These are phyloP conservation scores for Immersiella caudata DNA, from an alignment of 495 filamentous ascomycete species.

Conservation along the genomic window DNA sequence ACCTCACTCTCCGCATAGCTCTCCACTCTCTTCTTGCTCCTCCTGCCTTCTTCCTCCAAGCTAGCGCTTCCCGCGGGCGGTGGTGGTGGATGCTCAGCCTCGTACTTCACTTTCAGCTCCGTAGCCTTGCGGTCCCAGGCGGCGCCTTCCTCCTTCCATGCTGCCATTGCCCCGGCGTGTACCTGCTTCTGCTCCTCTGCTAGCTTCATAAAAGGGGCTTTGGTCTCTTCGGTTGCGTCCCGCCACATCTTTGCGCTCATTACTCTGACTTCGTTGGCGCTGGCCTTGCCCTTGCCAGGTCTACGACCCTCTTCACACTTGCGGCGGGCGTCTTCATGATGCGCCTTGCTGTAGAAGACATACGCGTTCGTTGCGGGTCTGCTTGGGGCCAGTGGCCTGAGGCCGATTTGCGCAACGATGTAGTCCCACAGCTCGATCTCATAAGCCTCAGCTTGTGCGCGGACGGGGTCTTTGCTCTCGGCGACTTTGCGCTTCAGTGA, in stretches of 20 bases:
- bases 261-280: constrained; percentile 78
- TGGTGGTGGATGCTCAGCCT: constrained; percentile 55
- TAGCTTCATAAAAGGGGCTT: constrained; percentile 73
- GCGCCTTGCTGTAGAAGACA: constrained; percentile 76
- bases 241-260: constrained; percentile 90
- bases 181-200: constrained; percentile 66
- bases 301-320: constrained; percentile 70
- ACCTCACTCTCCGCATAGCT: constrained; percentile 46
- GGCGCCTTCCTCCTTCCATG: constrained; percentile 58
- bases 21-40: constrained; percentile 38
- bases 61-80: not conserved
- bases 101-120: constrained; percentile 64
- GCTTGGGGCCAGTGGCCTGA: constrained; percentile 68
- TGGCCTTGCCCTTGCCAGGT: constrained; percentile 64
- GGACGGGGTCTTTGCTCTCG: constrained; percentile 50
- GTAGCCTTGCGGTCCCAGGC: constrained; percentile 72
- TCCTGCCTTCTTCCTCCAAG: constrained; percentile 13
- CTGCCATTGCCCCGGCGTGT: constrained; percentile 59
- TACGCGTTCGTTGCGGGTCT: constrained; percentile 73
- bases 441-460: constrained; percentile 64
- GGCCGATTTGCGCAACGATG: constrained; percentile 70
- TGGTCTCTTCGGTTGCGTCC: constrained; percentile 65
- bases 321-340: constrained; percentile 73
- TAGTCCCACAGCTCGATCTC: constrained; percentile 72
- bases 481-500: constrained; percentile 58